Base-by-base conservation (phyloP, 257 asterid genomes). In the Gentiana macrophylla region DNA sequence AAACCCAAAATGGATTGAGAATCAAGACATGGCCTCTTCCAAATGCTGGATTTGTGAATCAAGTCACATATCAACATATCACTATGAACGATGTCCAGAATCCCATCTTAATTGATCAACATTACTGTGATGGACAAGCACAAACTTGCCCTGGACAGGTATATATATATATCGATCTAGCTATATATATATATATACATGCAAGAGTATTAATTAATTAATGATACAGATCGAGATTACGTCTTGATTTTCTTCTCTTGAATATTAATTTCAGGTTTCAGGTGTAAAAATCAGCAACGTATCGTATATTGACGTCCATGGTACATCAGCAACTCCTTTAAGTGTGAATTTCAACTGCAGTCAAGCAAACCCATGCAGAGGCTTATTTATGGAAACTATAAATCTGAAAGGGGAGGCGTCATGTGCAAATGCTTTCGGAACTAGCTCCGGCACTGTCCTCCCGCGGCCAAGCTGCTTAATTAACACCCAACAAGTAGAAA, bases 1-100 rank as follows among this genome's bases (percentile, higher is more conserved):
- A 80, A 24, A 77, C 88, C 2, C 49, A 77, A 53, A 80, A 80
- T 37, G 88, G 88, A 0, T 68, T 77, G 44, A 74, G 88, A 51
- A 74, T 80, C 64, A 80, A 80, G 67, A 77, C 88, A 33, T 77
- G 82, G 84, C 82, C 82, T 10, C 62, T 74, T 51, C 80, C 74
- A 1, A 70, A 80, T 74, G 63, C 55, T 13, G 78, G 77, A 5
- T 70, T 65, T 7, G 82, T 75, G 3, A 49, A 52, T 35, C 7
- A 70, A 15, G 60, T 80, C n/a, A 50, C 62, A 5, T 80, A 72
- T 49, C 70, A 75, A n/a, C 80, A 77, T 37, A 33, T 68, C 2
- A 55, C 55, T 1, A 78, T 77, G 78, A n/a, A 33, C 11, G 65
- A 72, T 6, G 87, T 80, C 44, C 12, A 65, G 38, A 80, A 80